A percentile compares a stretch with the other conserved stretches of the same genome.
Evolutionary conservation across 371 early-diverging fungal genomes (phyloP).

Genomic region (Rhizopus sp.): DNA sequence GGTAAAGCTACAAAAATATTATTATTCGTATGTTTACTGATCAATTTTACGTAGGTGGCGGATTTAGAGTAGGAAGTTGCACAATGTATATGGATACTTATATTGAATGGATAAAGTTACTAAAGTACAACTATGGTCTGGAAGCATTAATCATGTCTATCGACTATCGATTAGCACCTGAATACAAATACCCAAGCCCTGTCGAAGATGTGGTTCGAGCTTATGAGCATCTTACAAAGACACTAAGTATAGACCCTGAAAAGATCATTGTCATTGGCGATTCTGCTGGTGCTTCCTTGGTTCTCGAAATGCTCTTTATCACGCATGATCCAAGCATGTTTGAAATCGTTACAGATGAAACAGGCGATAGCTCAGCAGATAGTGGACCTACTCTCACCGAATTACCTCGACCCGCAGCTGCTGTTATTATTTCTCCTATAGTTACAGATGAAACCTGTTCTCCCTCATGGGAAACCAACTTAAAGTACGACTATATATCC

Average conservation of each 20-base stretch:
- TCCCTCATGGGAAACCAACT: conserved; percentile 43
- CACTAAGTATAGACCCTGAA: conserved; percentile 25
- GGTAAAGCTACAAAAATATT: conserved; percentile 15
- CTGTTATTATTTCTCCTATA: conserved; percentile 44
- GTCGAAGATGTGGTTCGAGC: conserved; percentile 50
- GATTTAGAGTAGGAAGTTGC: conserved; percentile 50
- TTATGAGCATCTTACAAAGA: conserved; percentile 39
- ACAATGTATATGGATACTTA: conserved; percentile 55
- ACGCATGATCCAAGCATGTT: conserved; percentile 53
- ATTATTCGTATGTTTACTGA: not conserved
- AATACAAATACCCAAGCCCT: conserved; percentile 48
- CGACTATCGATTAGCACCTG: conserved; percentile 53
- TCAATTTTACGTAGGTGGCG: conserved; percentile 36
- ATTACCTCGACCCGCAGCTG: conserved; percentile 48
- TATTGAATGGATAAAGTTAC: conserved; percentile 38
- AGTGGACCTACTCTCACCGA: conserved; percentile 19
- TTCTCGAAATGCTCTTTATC: conserved; percentile 50
- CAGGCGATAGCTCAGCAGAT: conserved; percentile 9
- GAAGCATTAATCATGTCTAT: conserved; percentile 47
- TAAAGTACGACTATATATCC: conserved; percentile 49
- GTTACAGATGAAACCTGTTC: conserved; percentile 49
- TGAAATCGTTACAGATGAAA: conserved; percentile 43
- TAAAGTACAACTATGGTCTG: conserved; percentile 43
- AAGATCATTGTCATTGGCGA: conserved; percentile 46
- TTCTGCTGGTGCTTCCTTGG: conserved; percentile 42